Evolutionary conservation across 1,284 basidiomycete genomes (phyloP), one percentile per base, ranked within the genome.

Genomic region (Rhodotorula mucilaginosa): DNA sequence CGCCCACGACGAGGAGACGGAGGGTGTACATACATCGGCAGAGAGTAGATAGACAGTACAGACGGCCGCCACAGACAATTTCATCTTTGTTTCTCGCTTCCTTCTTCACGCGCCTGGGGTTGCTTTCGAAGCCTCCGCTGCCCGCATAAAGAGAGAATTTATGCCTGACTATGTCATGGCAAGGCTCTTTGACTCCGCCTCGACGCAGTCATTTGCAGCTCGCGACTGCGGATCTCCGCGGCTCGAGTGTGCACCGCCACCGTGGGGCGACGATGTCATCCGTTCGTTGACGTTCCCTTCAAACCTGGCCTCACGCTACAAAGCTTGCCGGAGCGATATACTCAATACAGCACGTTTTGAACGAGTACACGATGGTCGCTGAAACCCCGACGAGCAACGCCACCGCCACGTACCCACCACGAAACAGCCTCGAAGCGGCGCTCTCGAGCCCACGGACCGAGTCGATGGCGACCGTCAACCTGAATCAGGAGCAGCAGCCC

Each of bases 341-440:
- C 26, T n/a, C n/a, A 13, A 7, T 5, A 12, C 59, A 16, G 2
- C 26, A 26, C 26, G n/a, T 3, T 16, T 1, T 29, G 52, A n/a
- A 26, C 52, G 15, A 52, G 8, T n/a, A 26, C 2, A 52, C 13
- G 6, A 56, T 56, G 54, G 54, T 56, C 26, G 12, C 52, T 44
- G 39, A 44, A 44, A 10, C 1, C 39, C 12, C 52, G 21, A 13
- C 5, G 5, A 15, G 34, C 34, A 34, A 26, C 34, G 48, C 58
- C 10, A 18, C 12, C 49, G 49, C 58, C 31, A 5, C 51, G 39
- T 66, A 66, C 65, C 65, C 65, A 19, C 65, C 65, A 46, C 65
- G 60, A 58, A 66, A 60, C 58, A 31, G 39, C 49, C 65, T 66
- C 13, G 58, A 66, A 44, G 65, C 49, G 4, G 65, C 65, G 3